Evolutionary conservation across 331 rosid genomes (phyloP).

Genomic region (Arachis monticola): DNA sequence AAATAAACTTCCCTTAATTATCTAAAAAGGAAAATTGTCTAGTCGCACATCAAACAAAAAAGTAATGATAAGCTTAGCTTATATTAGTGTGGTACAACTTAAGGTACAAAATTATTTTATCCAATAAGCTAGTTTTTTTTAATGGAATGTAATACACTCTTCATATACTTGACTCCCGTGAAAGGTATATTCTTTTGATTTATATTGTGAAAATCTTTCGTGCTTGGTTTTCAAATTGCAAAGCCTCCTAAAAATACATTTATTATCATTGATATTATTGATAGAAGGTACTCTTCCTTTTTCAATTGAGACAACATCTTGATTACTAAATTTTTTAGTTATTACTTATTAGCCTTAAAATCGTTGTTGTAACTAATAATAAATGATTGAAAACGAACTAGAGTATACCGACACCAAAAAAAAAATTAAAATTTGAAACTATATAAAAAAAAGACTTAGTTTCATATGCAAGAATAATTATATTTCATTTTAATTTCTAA

Average conservation of each 20-base stretch:
- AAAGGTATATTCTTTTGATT: neutral
- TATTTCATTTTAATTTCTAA: no score
- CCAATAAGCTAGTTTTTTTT: no score
- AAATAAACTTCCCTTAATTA: no score
- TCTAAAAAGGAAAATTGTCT: no score
- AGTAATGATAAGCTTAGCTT: no score
- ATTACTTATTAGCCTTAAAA: neutral
- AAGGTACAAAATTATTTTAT: no score
- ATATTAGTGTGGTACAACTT: no score
- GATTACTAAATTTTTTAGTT: neutral
- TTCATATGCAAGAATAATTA: no score
- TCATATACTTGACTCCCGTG: no score
- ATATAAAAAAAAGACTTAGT: neutral
- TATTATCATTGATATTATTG: slow-evolving; percentile 10
- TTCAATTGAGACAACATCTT: neutral
- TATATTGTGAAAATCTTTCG: neutral
- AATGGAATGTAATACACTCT: no score
- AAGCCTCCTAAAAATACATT: neutral
- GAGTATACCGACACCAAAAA: neutral
- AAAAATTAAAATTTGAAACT: neutral
- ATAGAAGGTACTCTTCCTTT: neutral
- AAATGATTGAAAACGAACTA: neutral
- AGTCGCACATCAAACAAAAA: no score
- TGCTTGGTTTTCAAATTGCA: neutral
- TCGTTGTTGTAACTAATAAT: neutral